Evolutionary conservation across 768 basidiomycete species (phyloP), one percentile per base, ranked within the genome.

Genomic region (Pleurotus salmoneostramineus): DNA sequence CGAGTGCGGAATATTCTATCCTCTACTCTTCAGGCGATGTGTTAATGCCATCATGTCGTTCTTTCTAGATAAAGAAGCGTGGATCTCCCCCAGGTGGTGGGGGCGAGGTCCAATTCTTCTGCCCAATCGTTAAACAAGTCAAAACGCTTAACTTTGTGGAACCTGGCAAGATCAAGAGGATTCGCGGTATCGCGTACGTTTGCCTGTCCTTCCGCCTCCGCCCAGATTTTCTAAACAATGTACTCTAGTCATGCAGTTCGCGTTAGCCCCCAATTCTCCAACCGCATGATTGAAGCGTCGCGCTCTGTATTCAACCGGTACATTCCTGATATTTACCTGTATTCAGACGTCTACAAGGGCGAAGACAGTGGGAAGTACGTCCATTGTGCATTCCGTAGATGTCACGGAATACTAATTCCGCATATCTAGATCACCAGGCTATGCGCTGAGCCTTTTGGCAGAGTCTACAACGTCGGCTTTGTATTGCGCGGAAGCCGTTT

Each of bases 281-380:
- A 97, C 70, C 84, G 97, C 40, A 93, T 98, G 88, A 97, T 99
- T 50, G 96, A 98, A 65, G 84, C 95, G 6, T 86, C 93, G 14
- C 87, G 97, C 40, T 95, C 93, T 2, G 80, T 99, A 21, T 77
- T 99, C 45, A 98, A 98, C 69, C 89, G 95, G 3, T 97, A 91
- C 70, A 97, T 98, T 58, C 96, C 97, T 37, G 97, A 99, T 69
- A 95, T 98, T 32, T 98, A 98, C 72, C 84, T 99, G 40, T 96
- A 98, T 70, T 96, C 97, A 3, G 97, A 99, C 62, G 95, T 98
- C 21, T 98, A 97, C 74, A 96, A 97, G 69, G 95, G 95, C 5
- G 91, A 93, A 14, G 97, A 98, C 61, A 95, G 93, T 63, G 96
- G 96, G 71, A 98, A 94, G 95, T 95, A 63, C 61, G 94, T 74